These are phyloP conservation scores for Populus alba DNA, from an alignment of 345 rosid species.

Conservation along the genomic window DNA sequence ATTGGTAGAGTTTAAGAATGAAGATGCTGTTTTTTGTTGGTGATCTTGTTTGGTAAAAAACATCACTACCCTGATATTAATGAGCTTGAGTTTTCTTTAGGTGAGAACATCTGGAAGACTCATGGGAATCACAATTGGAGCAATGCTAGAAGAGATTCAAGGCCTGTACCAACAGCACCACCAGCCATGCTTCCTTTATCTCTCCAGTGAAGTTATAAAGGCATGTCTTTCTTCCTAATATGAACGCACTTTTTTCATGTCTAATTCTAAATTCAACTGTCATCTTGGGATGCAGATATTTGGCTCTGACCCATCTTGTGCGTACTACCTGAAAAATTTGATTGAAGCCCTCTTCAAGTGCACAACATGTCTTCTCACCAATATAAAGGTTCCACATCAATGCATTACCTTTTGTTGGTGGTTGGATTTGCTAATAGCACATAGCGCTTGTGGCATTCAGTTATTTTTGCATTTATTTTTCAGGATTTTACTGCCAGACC, in stretches of 20 bases:
- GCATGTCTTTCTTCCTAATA: constrained; percentile 31
- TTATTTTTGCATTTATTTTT: constrained; percentile 23
- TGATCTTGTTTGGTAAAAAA: constrained; percentile 7
- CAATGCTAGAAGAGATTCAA: constrained; percentile 90
- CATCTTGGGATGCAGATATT: constrained; percentile 61
- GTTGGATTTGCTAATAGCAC: not conserved
- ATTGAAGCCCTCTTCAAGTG: constrained; percentile 82
- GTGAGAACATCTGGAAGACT: constrained; percentile 93
- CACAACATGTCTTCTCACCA: constrained; percentile 79
- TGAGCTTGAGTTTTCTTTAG: constrained; percentile 38
- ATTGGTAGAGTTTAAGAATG: not conserved
- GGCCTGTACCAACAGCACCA: constrained; percentile 85
- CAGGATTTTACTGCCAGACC: constrained; percentile 96
- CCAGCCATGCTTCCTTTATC: constrained; percentile 98
- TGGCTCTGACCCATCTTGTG: constrained; percentile 94
- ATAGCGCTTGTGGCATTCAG: constrained; percentile 3
- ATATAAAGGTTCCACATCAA: constrained; percentile 63
- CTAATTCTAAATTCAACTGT: constrained; percentile 7
- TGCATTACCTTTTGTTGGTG: constrained; percentile 13
- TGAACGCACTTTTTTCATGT: not conserved
- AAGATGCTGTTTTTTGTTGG: not conserved
- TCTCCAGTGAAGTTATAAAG: constrained; percentile 98
- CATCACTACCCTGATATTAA: not conserved
- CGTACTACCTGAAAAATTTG: constrained; percentile 75
- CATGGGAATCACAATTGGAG: constrained; percentile 92